A percentile compares a stretch with the other conserved stretches of the same genome.
Evolutionary conservation across 1,284 basidiomycete genomes (phyloP).

Genomic region (Moesziomyces parantarcticus): DNA sequence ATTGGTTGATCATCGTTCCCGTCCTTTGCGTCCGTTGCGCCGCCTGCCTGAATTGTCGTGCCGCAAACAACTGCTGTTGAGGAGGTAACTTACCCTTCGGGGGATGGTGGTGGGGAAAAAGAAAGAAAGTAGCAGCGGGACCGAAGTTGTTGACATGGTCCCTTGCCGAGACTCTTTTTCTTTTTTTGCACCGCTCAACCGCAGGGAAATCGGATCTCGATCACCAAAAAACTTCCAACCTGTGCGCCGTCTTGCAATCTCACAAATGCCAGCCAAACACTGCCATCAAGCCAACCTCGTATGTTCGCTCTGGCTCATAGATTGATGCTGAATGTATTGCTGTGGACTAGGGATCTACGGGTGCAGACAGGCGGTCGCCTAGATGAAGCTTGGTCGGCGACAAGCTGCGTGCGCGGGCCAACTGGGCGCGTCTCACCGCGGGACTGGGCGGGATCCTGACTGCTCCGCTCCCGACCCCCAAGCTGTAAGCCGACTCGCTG

Average conservation of each 20-base stretch:
- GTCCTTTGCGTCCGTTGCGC: background rate
- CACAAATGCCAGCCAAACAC: no score
- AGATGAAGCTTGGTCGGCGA: conserved; percentile 12
- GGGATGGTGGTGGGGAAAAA: conserved; percentile 23
- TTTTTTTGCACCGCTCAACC: no score
- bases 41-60: background rate
- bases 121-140: background rate
- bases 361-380: background rate
- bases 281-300: no score
- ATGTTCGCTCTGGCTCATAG: background rate
- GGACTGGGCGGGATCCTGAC: conserved; percentile 39
- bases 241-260: no score
- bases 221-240: no score
- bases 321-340: background rate
- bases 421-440: conserved; percentile 41
- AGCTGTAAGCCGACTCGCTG: background rate
- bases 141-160: no score
- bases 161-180: no score
- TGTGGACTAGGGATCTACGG: background rate
- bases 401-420: conserved; percentile 35
- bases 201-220: no score
- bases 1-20: conserved; percentile 43
- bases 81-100: background rate
- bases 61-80: background rate
- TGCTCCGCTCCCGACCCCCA: background rate